A percentile compares a stretch with the other conserved stretches of the same genome.
Evolutionary conservation across 148 eudicot genomes (phyloP).

Genomic region (Chenopodium berlandieri): DNA sequence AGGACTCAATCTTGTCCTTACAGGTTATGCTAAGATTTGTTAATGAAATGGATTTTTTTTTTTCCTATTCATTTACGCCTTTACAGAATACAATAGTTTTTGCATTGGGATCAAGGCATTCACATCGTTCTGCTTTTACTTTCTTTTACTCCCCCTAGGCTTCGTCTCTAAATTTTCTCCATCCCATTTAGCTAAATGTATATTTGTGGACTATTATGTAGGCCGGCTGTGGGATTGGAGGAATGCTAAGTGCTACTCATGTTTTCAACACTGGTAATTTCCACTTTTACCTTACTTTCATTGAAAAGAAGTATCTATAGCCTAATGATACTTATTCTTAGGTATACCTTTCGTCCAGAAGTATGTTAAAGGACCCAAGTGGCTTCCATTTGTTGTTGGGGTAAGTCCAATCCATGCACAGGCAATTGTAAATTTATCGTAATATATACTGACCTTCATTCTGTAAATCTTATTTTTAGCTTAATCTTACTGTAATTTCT

Average conservation of each 20-base stretch:
- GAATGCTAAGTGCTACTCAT: slow-evolving; percentile 71
- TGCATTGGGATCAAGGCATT: neutral
- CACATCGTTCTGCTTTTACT: neutral
- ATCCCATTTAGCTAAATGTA: neutral
- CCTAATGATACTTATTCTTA: slow-evolving; percentile 31
- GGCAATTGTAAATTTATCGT: neutral
- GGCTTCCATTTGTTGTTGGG: slow-evolving; percentile 83
- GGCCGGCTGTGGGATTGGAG: slow-evolving; percentile 86
- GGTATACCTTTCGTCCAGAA: slow-evolving; percentile 74
- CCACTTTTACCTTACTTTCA: neutral
- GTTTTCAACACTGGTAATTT: slow-evolving; percentile 61
- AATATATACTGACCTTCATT: neutral
- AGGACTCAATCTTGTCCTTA: neutral
- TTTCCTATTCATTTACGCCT: neutral
- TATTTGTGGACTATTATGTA: slow-evolving; percentile 16
- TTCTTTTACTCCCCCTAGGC: no score
- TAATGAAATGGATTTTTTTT: neutral
- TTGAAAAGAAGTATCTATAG: neutral
- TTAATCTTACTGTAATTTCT: slow-evolving; percentile 5
- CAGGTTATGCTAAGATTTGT: neutral
- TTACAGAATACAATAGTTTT: neutral
- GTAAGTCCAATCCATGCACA: slow-evolving; percentile 32
- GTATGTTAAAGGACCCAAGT: slow-evolving; percentile 71
- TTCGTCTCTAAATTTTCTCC: neutral
- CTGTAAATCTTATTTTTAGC: neutral